Evolutionary conservation across 2,329 filamentous ascomycete species (phyloP).

Genomic region (Stachybotrys elegans): DNA sequence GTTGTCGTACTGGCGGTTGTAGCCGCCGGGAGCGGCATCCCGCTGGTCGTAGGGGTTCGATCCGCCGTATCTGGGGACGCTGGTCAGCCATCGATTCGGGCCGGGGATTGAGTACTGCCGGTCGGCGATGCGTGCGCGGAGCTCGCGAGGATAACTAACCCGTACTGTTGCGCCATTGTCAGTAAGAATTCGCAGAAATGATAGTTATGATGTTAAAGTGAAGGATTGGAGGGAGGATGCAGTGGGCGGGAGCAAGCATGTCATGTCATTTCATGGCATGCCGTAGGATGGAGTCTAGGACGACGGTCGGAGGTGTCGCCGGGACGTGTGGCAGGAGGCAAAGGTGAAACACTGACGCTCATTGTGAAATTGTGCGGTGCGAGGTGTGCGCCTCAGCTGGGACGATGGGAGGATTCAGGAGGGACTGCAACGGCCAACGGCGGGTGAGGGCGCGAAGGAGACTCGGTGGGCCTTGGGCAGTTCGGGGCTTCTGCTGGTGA

Average conservation of each 20-base stretch:
- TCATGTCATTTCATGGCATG: too few relatives aligned
- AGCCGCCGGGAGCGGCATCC: slow-evolving; percentile 25
- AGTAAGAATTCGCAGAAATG: slow-evolving; percentile 17
- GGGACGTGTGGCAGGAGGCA: slow-evolving; percentile 11
- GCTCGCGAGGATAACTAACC: slow-evolving; percentile 36
- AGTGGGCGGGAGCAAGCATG: neutral
- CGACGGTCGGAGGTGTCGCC: too few relatives aligned
- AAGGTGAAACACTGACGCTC: slow-evolving; percentile 23
- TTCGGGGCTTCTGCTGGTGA: too few relatives aligned
- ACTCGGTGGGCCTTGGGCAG: too few relatives aligned
- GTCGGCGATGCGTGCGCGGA: slow-evolving; percentile 4
- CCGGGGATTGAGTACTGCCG: neutral
- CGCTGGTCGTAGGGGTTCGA: slow-evolving; percentile 57
- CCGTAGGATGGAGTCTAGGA: too few relatives aligned
- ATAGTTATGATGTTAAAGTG: too few relatives aligned
- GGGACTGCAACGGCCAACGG: too few relatives aligned
- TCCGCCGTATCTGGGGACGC: slow-evolving; percentile 45
- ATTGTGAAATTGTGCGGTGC: slow-evolving; percentile 16
- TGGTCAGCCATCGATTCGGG: neutral
- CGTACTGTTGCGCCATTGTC: slow-evolving; percentile 41
- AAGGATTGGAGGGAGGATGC: neutral
- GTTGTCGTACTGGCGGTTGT: slow-evolving; percentile 13
- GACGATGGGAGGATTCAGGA: too few relatives aligned
- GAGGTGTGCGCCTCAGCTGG: too few relatives aligned
- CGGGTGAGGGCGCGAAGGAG: too few relatives aligned